phyloP scores from a whole-genome alignment of 352 stramenopile genomes.

The Phytopythium sindhum region DNA sequence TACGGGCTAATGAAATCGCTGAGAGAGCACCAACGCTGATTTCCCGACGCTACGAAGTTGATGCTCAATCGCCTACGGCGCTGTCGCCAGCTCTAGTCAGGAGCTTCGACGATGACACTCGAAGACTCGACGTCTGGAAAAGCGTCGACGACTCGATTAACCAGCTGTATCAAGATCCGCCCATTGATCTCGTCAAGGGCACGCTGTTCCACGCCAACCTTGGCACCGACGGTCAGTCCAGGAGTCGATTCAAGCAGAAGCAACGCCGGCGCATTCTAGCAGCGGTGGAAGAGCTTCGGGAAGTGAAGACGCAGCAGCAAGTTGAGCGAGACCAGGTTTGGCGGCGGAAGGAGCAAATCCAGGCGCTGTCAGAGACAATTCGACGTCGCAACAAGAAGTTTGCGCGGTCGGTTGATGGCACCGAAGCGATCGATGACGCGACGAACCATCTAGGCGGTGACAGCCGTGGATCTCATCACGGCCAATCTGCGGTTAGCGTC shows the following conservation, averaged over 20 bases:
- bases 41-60: background rate
- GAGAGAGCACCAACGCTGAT: background rate
- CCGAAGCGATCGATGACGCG: background rate
- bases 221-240: background rate
- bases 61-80: background rate
- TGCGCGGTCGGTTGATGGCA: background rate
- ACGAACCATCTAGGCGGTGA: no score
- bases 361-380: constrained; percentile 53
- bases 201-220: constrained; percentile 30
- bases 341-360: constrained; percentile 37
- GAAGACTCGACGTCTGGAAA: background rate
- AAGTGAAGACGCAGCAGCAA: constrained; percentile 24
- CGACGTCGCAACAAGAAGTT: constrained; percentile 43
- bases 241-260: background rate
- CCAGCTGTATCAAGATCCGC: constrained; percentile 52
- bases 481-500: background rate
- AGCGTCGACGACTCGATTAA: constrained; percentile 50
- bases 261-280: constrained; percentile 35
- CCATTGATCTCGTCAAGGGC: constrained; percentile 44
- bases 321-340: constrained; percentile 23
- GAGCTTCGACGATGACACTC: background rate
- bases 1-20: background rate
- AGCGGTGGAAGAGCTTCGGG: constrained; percentile 39
- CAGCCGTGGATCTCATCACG: background rate
- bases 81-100: background rate